Conservation (phyloP, 2,329 filamentous ascomycete genomes). For the Penicillium sp. region DNA sequence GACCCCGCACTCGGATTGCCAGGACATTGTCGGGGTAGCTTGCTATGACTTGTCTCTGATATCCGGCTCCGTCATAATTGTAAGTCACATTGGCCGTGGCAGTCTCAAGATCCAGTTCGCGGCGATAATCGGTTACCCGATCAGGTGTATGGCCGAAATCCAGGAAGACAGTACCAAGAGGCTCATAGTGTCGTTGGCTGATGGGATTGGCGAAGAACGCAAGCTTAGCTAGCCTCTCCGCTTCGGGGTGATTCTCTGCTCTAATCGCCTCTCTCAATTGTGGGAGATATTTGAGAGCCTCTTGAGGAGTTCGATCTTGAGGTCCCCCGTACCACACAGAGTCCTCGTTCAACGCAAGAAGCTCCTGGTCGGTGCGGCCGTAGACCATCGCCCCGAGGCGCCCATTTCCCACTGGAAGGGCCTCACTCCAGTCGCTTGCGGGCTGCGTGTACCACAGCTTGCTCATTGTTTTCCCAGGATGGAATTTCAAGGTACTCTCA, state of each 20-base stretch:
- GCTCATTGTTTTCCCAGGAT: conserved; percentile 18
- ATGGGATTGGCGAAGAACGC: conserved; percentile 52
- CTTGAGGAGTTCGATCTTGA: conserved; percentile 47
- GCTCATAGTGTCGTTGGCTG: conserved; percentile 53
- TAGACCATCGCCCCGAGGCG: conserved; percentile 51
- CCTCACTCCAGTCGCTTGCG: conserved; percentile 40
- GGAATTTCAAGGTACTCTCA: background rate
- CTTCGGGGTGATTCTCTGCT: conserved; percentile 42
- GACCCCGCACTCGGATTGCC: conserved; percentile 35
- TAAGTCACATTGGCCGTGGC: conserved; percentile 45
- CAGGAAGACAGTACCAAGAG: conserved; percentile 44
- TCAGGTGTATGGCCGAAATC: conserved; percentile 41
- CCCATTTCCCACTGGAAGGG: conserved; percentile 54
- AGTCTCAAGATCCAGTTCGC: conserved; percentile 44
- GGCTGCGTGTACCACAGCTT: conserved; percentile 34
- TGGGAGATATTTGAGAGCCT: conserved; percentile 42
- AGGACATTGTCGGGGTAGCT: conserved; percentile 48
- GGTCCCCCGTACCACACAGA: conserved; percentile 52
- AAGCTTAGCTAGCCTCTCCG: conserved; percentile 44
- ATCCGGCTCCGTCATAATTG: conserved; percentile 33
- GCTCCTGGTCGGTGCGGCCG: conserved; percentile 47
- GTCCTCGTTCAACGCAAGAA: conserved; percentile 53
- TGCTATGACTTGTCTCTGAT: conserved; percentile 45
- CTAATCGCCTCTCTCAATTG: conserved; percentile 46
- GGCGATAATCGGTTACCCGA: conserved; percentile 37